Evolutionary conservation across 2,329 filamentous ascomycete genomes (phyloP), one percentile per base, ranked within the genome.

Genomic region (Claviceps sp.): DNA sequence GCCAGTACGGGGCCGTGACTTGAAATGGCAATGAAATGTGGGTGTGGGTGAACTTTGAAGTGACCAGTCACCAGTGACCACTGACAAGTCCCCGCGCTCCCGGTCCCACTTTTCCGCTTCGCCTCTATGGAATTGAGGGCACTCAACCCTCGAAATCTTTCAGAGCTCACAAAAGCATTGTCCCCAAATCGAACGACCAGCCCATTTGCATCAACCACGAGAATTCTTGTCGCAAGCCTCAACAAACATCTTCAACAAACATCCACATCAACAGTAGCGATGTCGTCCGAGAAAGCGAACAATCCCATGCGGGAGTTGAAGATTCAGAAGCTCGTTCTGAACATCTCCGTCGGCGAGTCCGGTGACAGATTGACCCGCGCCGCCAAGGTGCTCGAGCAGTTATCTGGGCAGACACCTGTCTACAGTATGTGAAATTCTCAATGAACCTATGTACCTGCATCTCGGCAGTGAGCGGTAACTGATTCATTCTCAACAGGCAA

Each of bases 301-400:
- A 98, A 98, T 84, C 91, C 93, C 79, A 98, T 98, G 93, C 88
- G 90, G 81, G 91, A 98, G 81, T 87, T 97, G 73, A 88, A 89
- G 81, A 93, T 96, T 78, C 88, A 95, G 80, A 96, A 96, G 82
- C 88, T 96, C 74, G 90, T 95, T 75, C 87, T 96, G 73, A 96
- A 96, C 85, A 96, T 96, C 78, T 96, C 88, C 66, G 93, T 98
- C 68, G 93, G 93, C 78, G 93, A 98, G 82, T 97, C 91, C 85
- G 93, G 93, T 88, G 93, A 98, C 80, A 95, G 93, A 85, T 86
- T 98, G 72, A 98, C 93, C 67, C 88, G 93, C 86, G 93, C 93
- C 72, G 93, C 93, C 71, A 98, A 98, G 85, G 93, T 98, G 83
- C 83, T 98, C 67, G 93, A 98, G 82, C 93, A 98, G 83, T 81